These are phyloP conservation scores for Fusarium penzigii DNA, from an alignment of 2,329 filamentous ascomycete genomes.

Conservation along the genomic window DNA sequence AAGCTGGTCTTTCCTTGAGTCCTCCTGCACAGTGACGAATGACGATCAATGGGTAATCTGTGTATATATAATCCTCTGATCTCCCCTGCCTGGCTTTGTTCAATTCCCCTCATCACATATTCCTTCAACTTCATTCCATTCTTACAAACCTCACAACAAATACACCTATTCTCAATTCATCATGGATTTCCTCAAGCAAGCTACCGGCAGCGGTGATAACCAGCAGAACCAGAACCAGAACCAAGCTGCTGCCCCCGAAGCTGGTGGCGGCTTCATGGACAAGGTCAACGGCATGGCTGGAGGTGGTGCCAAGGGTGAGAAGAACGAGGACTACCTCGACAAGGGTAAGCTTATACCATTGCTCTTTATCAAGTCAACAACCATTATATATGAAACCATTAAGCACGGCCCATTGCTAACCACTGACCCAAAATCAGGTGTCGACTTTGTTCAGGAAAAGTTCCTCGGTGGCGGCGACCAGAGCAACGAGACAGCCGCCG, in stretches of 20 bases:
- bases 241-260: slow-evolving; percentile 28
- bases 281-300: slow-evolving; percentile 73
- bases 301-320: slow-evolving; percentile 72
- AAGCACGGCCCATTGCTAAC: background rate
- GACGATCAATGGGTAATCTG: too few relatives aligned
- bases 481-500: slow-evolving; percentile 69
- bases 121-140: background rate
- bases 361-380: background rate
- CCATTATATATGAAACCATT: too few relatives aligned
- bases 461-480: slow-evolving; percentile 70
- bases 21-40: too few relatives aligned
- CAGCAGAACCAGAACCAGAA: slow-evolving; percentile 30
- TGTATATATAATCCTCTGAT: background rate
- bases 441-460: slow-evolving; percentile 79
- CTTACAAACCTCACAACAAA: background rate
- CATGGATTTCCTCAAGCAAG: slow-evolving; percentile 60
- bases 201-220: slow-evolving; percentile 41
- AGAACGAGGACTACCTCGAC: slow-evolving; percentile 81
- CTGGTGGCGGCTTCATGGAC: slow-evolving; percentile 59
- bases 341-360: slow-evolving; percentile 57
- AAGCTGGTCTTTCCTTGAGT: background rate
- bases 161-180: slow-evolving; percentile 13
- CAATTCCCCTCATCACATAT: background rate
- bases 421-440: slow-evolving; percentile 47
- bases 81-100: background rate